Evolutionary conservation across 139 green algal species (phyloP).

Genomic region (Edaphochlamys debaryana): DNA sequence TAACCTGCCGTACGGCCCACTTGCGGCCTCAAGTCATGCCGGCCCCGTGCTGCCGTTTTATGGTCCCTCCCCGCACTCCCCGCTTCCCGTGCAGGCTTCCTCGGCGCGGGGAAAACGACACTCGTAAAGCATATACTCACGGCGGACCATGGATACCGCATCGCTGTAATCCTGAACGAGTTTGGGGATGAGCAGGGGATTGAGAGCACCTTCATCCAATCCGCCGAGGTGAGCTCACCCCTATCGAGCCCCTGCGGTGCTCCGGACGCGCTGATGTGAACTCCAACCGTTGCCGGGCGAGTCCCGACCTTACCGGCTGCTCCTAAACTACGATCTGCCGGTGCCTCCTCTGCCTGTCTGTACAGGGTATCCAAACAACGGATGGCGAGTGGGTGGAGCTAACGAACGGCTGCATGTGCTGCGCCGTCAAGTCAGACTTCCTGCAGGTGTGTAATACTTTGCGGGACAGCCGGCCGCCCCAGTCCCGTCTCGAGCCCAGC

Average conservation of each 20-base stretch:
- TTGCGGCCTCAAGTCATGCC: no score
- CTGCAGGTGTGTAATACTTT: slow-evolving; percentile 74
- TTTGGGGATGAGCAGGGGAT: slow-evolving; percentile 74
- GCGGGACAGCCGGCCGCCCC: no score
- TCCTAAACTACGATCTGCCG: no score
- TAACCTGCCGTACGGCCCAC: no score
- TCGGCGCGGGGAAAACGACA: slow-evolving; percentile 64
- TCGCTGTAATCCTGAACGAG: slow-evolving; percentile 82
- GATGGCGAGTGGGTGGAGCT: slow-evolving; percentile 91
- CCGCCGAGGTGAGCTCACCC: slow-evolving; percentile 61
- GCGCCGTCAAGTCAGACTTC: slow-evolving; percentile 94
- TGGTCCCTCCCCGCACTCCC: no score
- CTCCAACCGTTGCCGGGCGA: no score
- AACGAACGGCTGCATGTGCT: slow-evolving; percentile 98
- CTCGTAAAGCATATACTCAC: slow-evolving; percentile 76
- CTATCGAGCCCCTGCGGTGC: background rate
- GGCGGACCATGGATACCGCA: slow-evolving; percentile 66
- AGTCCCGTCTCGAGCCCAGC: no score
- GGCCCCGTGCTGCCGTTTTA: no score
- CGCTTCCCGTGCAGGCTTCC: slow-evolving; percentile 9
- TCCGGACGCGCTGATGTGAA: no score
- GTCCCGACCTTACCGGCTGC: no score
- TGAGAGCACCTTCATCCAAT: slow-evolving; percentile 83
- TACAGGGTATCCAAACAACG: slow-evolving; percentile 7
- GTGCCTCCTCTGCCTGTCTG: no score